These are phyloP conservation scores for Saccharomycopsis fibuligera DNA, from an alignment of 805 yeast species.

Conservation along the genomic window DNA sequence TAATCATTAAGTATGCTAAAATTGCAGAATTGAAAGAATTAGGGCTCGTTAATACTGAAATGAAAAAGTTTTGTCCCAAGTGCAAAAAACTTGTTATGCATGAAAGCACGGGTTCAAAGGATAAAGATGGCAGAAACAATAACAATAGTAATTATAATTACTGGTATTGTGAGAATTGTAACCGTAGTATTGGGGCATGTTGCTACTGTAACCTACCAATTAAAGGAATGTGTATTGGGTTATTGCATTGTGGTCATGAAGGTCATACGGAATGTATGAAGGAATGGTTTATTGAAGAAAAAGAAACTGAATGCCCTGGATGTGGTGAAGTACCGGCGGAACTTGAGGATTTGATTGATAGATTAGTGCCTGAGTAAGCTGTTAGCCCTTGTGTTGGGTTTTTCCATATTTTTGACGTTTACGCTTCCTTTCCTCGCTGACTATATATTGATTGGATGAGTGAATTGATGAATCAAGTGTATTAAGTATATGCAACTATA, in stretches of 20 bases:
- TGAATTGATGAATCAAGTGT: too few relatives aligned
- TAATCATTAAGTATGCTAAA: conserved; percentile 42
- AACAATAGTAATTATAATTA: conserved; percentile 46
- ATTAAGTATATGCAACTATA: too few relatives aligned
- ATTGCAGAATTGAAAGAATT: conserved; percentile 24
- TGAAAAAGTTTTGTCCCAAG: conserved; percentile 53
- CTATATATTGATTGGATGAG: too few relatives aligned
- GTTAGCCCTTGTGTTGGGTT: too few relatives aligned
- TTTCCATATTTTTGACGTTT: too few relatives aligned
- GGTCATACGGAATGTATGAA: conserved; percentile 78
- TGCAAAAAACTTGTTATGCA: conserved; percentile 57
- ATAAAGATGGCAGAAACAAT: conserved; percentile 28
- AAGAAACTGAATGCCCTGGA: conserved; percentile 70
- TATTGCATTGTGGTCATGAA: conserved; percentile 75
- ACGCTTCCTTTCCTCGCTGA: too few relatives aligned
- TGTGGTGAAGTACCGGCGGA: conserved; percentile 19
- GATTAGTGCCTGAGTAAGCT: too few relatives aligned
- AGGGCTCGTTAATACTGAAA: conserved; percentile 27
- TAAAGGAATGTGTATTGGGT: conserved; percentile 57
- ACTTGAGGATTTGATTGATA: conserved; percentile 4
- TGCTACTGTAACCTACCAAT: conserved; percentile 72
- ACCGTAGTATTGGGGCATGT: conserved; percentile 57
- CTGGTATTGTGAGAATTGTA: conserved; percentile 82
- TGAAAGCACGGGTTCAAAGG: conserved; percentile 43
- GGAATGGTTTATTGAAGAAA: conserved; percentile 66